Conservation (phyloP, 23 red algal species). For the Gracilaria gracilis region DNA sequence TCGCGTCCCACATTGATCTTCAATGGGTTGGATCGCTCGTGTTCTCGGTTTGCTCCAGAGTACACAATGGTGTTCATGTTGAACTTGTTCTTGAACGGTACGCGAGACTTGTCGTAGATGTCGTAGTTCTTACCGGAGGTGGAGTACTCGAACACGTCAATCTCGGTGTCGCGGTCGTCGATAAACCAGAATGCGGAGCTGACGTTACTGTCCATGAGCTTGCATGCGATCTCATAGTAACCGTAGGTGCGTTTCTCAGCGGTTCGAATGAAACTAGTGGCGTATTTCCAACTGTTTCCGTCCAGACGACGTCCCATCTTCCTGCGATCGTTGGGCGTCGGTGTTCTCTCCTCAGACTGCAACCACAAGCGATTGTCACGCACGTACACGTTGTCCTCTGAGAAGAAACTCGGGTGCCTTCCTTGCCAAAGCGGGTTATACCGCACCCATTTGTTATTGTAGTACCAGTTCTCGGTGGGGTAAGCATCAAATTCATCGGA, state of each 20-base stretch:
- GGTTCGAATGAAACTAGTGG: constrained; percentile 36
- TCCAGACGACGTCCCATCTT: background rate
- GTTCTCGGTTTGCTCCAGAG: background rate
- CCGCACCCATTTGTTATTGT: constrained; percentile 3
- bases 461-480: background rate
- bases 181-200: constrained; percentile 60
- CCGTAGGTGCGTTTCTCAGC: constrained; percentile 19
- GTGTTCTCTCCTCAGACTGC: background rate
- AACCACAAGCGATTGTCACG: background rate
- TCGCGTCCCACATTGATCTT: constrained; percentile 1
- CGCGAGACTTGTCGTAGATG: background rate
- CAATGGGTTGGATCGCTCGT: background rate
- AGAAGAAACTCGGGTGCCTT: constrained; percentile 9
- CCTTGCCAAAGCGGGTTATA: constrained; percentile 37
- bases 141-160: constrained; percentile 65
- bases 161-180: constrained; percentile 23
- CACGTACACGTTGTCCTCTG: constrained; percentile 22
- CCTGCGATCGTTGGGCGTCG: background rate
- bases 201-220: constrained; percentile 43
- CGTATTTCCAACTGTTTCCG: background rate
- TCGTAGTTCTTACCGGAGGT: background rate
- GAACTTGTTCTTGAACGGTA: constrained; percentile 15
- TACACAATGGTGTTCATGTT: constrained; percentile 38
- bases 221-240: constrained; percentile 43
- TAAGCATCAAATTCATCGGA: too few relatives aligned